Evolutionary conservation across 768 basidiomycete species (phyloP), one percentile per base, ranked within the genome.

Genomic region (Lactifluus subvellereus): DNA sequence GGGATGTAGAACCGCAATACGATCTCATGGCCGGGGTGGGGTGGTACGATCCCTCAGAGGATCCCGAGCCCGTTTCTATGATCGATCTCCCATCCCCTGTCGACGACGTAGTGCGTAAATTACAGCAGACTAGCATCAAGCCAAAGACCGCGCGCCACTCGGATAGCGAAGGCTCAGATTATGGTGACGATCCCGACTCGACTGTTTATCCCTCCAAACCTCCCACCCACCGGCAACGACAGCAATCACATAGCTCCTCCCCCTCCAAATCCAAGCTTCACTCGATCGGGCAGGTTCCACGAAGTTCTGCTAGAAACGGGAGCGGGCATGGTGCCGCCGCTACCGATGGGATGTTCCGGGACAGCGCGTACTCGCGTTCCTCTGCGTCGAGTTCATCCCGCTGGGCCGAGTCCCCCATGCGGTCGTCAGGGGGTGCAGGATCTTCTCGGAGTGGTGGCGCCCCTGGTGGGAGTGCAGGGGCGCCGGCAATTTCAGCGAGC

Each of bases 401-500:
- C 18, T 53, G 61, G 61, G 48, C 65, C 6, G 61, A 62, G 13
- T 57, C 62, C 18, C 60, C 53, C 32, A 33, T 58, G 49, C 63
- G 60, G 27, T 80, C 82, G 53, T 80, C 81, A 58, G 71, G 27
- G 27, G 27, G 78, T 11, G 76, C 84, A 51, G 71, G 74, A 11
- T 74, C 73, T 37, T 71, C 74, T 20, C 81, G 86, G 35, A 80
- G 85, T 20, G 82, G 82, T 27, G 85, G 87, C 20, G 80, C 81
- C 20, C 84, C 87, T 32, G 77, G 76, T 22, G 80, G 82, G 4
- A 72, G 71, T 35, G 69, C 84, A 57, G 89, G 84, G 69, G 83
- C 77, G 35, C 89, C 89, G 11, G 79, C 86, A 22, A 88, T 92
- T 69, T 92, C 90, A 54, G 84, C 86, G 18, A 82, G 81, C 50